A percentile compares a stretch with the other conserved stretches of the same genome.
Conservation (phyloP, 2,329 filamentous ascomycete genomes). For the Thermothelomyces thermophilus region DNA sequence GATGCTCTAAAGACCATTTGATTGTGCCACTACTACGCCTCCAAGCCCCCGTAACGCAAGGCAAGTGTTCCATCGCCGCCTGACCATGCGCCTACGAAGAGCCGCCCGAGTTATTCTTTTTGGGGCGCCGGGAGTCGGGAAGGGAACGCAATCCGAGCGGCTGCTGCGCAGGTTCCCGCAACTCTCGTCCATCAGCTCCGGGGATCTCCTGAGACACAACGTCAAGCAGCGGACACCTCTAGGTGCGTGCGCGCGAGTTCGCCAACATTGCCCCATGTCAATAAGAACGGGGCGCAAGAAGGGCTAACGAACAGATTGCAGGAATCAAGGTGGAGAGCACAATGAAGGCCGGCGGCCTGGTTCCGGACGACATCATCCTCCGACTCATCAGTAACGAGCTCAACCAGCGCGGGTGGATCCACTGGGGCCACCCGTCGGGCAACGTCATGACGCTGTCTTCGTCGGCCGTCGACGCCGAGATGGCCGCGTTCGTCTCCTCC, state of each 20-base stretch:
- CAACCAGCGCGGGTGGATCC: slow-evolving; percentile 76
- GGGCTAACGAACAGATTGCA: slow-evolving; percentile 31
- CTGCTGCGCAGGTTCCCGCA: slow-evolving; percentile 82
- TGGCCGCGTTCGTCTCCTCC: slow-evolving; percentile 37
- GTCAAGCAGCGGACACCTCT: slow-evolving; percentile 81
- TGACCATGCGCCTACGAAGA: slow-evolving; percentile 59
- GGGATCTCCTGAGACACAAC: slow-evolving; percentile 86
- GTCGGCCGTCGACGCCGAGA: slow-evolving; percentile 31
- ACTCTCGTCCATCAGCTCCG: slow-evolving; percentile 85
- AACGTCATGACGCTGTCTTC: slow-evolving; percentile 48
- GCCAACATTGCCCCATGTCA: slow-evolving; percentile 9
- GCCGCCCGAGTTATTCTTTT: slow-evolving; percentile 92
- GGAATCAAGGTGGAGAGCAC: slow-evolving; percentile 85
- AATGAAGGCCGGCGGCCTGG: slow-evolving; percentile 84
- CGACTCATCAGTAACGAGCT: slow-evolving; percentile 89
- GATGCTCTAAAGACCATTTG: background rate
- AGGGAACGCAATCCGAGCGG: slow-evolving; percentile 90
- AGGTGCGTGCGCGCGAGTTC: slow-evolving; percentile 46
- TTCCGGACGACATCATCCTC: slow-evolving; percentile 85
- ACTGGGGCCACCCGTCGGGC: slow-evolving; percentile 35
- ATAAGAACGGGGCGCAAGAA: background rate
- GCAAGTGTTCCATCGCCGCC: background rate
- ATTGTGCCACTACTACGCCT: background rate
- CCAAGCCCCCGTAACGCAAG: background rate
- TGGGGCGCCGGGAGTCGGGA: slow-evolving; percentile 93